Conservation (phyloP, 805 yeast genomes). For the Metschnikowia hibisci region DNA sequence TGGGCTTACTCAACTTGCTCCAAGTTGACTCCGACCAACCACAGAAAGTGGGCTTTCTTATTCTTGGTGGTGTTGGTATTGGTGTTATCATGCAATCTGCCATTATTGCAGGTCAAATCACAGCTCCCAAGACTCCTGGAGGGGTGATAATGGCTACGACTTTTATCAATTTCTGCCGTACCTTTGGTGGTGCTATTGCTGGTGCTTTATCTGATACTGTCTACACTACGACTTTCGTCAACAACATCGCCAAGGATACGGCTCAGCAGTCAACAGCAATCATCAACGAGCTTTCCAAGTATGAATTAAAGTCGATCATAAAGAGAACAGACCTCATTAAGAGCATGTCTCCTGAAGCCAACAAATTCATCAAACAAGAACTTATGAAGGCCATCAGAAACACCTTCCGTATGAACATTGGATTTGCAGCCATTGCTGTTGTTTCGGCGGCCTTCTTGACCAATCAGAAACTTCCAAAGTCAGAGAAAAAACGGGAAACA, state of each 20-base stretch:
- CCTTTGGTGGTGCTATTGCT: constrained; percentile 45
- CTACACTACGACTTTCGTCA: constrained; percentile 26
- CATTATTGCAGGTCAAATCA: constrained; percentile 42
- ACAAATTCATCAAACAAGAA: constrained; percentile 21
- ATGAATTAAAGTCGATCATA: constrained; percentile 15
- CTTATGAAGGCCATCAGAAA: constrained; percentile 38
- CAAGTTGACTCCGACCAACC: constrained; percentile 33
- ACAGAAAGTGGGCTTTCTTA: constrained; percentile 42
- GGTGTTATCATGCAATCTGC: constrained; percentile 48
- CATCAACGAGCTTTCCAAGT: constrained; percentile 17
- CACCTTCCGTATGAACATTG: constrained; percentile 40
- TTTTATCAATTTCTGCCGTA: constrained; percentile 40
- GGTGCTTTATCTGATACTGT: constrained; percentile 41
- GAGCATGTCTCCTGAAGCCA: constrained; percentile 19
- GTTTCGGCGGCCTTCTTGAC: constrained; percentile 36
- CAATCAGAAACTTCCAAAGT: constrained; percentile 37
- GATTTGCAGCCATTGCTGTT: constrained; percentile 29
- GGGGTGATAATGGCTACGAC: constrained; percentile 47
- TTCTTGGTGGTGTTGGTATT: constrained; percentile 44
- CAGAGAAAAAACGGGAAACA: constrained; percentile 12
- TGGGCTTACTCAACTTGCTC: constrained; percentile 43
- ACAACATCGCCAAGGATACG: constrained; percentile 10
- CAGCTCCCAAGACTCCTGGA: constrained; percentile 51
- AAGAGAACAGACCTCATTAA: constrained; percentile 15
- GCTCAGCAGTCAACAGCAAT: constrained; percentile 15